These are phyloP conservation scores for Colletotrichum filicis DNA, from an alignment of 2,329 filamentous ascomycete species.

Conservation along the genomic window DNA sequence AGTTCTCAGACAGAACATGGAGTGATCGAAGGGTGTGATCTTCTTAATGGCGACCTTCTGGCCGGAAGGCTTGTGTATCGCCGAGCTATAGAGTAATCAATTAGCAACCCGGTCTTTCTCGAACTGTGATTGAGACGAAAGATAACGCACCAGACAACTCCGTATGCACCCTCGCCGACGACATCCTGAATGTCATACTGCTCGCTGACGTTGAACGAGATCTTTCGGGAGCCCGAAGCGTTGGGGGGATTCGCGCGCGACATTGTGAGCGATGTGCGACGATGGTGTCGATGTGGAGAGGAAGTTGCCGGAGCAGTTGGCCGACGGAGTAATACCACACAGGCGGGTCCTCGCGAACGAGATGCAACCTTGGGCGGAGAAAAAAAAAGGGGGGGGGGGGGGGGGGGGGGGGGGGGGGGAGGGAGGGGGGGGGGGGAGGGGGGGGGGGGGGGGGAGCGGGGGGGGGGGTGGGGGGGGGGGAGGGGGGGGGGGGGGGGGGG, in stretches of 20 bases:
- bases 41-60: slow-evolving; percentile 99
- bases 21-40: slow-evolving; percentile 99
- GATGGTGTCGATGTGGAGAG: slow-evolving; percentile 22
- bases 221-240: slow-evolving; percentile 82
- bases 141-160: slow-evolving; percentile 88
- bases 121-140: slow-evolving; percentile 10
- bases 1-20: slow-evolving; percentile 97
- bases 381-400: slow-evolving; percentile 10
- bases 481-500: neutral
- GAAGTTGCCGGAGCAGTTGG: slow-evolving; percentile 11
- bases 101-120: slow-evolving; percentile 8
- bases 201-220: slow-evolving; percentile 99
- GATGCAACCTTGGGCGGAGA: slow-evolving; percentile 21
- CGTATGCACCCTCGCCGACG: slow-evolving; percentile 97
- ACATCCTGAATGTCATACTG: slow-evolving; percentile 99
- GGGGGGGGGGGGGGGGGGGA: neutral
- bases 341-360: slow-evolving; percentile 27
- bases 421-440: neutral
- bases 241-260: slow-evolving; percentile 68
- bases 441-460: neutral
- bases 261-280: slow-evolving; percentile 51
- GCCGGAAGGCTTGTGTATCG: slow-evolving; percentile 95
- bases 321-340: slow-evolving; percentile 13
- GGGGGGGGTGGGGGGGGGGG: neutral
- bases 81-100: slow-evolving; percentile 71